phyloP scores from a whole-genome alignment of 2,329 filamentous ascomycete species.

The Fusarium chlamydosporum region DNA sequence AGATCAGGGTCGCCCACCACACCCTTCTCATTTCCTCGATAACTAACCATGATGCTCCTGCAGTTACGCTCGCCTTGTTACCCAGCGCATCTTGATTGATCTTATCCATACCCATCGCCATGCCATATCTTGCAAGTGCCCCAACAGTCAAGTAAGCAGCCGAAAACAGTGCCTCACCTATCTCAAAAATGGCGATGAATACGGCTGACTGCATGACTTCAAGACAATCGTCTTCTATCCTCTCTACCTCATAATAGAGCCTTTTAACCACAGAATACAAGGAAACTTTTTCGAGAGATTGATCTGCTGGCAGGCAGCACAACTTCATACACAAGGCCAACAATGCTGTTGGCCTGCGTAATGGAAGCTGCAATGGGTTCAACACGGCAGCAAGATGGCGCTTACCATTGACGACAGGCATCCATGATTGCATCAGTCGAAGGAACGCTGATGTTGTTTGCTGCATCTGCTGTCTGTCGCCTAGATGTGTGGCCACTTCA shows the following conservation, averaged over 20 bases:
- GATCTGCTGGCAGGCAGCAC: not conserved
- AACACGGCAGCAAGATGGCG: not conserved
- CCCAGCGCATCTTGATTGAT: not conserved
- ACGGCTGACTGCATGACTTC: not conserved
- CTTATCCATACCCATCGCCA: not conserved
- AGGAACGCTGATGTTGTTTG: not conserved
- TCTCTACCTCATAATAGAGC: not conserved
- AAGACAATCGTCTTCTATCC: not conserved
- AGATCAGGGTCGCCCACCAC: not conserved
- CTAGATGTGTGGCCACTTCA: not conserved
- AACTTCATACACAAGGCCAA: not conserved
- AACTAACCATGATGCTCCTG: not conserved
- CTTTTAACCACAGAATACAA: not conserved
- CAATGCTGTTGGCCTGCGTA: not conserved
- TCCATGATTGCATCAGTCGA: not conserved
- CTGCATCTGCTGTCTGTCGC: not conserved
- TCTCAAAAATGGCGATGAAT: not conserved
- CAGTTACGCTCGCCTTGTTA: rapidly evolving
- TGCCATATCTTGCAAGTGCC: not conserved
- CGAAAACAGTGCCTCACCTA: not conserved
- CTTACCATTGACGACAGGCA: not conserved
- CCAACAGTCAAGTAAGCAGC: not conserved
- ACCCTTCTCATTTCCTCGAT: not conserved
- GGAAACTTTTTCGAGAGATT: rapidly evolving
- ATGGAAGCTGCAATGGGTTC: not conserved